Conservation (phyloP, 257 asterid species). For the Fraxinus anomala region DNA sequence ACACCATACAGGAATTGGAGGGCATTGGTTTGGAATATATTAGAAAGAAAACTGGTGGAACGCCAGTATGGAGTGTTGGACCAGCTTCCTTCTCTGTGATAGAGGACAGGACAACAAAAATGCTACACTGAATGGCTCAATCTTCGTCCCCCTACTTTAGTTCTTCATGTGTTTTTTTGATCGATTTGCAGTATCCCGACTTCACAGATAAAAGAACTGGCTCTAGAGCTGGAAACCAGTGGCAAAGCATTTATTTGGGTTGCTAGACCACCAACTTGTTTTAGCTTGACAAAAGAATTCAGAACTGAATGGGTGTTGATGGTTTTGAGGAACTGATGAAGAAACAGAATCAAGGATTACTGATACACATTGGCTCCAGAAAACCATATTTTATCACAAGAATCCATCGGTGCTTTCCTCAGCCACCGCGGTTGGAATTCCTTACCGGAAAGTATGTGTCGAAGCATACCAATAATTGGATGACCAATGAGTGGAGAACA, state of each 20-base stretch:
- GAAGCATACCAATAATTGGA: conserved; percentile 3
- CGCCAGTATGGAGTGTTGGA: neutral
- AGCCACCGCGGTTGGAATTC: neutral
- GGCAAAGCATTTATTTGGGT: neutral
- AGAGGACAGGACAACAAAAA: neutral
- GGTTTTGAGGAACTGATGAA: neutral
- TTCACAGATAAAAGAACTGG: neutral
- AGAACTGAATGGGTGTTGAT: neutral
- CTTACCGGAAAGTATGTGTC: neutral
- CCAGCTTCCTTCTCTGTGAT: neutral
- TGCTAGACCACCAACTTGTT: neutral
- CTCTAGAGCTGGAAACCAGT: neutral
- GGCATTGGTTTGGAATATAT: neutral
- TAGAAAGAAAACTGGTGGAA: neutral
- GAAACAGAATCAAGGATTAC: neutral
- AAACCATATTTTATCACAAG: neutral
- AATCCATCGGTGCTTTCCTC: conserved; percentile 6
- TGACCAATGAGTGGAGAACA: neutral
- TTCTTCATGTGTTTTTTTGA: neutral
- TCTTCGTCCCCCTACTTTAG: neutral
- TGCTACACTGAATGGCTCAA: conserved; percentile 1
- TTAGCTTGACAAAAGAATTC: neutral
- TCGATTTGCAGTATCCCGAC: neutral
- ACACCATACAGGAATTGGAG: conserved; percentile 4
- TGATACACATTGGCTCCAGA: conserved; percentile 3